Evolutionary conservation across 768 basidiomycete genomes (phyloP).

Genomic region (Favolaschia claudopus): DNA sequence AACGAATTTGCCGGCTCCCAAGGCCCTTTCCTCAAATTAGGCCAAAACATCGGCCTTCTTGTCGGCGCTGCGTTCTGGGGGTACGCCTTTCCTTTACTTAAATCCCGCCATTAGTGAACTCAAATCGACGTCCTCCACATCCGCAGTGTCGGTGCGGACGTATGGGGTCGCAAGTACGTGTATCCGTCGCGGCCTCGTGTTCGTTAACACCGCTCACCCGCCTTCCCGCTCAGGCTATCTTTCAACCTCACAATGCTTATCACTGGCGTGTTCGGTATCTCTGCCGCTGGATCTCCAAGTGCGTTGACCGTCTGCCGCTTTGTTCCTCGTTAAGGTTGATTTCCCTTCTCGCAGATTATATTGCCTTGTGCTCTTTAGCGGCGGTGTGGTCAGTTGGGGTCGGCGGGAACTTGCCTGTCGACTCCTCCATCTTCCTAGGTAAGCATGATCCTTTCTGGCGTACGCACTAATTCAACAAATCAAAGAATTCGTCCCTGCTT

Average conservation of each 20-base stretch:
- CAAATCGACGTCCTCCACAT: too few species aligned
- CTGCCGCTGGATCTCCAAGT: conserved; percentile 67
- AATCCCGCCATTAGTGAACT: too few species aligned
- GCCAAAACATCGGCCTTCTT: conserved; percentile 75
- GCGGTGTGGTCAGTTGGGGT: too few species aligned
- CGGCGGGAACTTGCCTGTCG: conserved; percentile 70
- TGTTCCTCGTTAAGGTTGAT: conserved; percentile 57
- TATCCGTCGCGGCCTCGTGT: conserved; percentile 4
- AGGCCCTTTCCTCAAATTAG: conserved; percentile 72
- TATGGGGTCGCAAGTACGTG: conserved; percentile 79
- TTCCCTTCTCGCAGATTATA: background rate
- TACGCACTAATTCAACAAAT: conserved; percentile 29
- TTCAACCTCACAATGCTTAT: conserved; percentile 78
- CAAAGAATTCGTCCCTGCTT: conserved; percentile 72
- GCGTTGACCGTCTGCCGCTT: conserved; percentile 53
- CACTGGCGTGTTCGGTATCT: conserved; percentile 68
- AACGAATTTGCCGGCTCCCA: conserved; percentile 69
- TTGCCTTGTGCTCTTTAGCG: background rate
- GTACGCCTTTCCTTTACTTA: too few species aligned
- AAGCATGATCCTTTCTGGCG: conserved; percentile 14
- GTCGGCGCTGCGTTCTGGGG: conserved; percentile 78
- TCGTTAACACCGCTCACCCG: background rate
- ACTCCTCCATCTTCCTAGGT: conserved; percentile 81
- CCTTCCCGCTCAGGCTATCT: conserved; percentile 49
- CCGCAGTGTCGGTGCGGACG: conserved; percentile 69